These are phyloP conservation scores for Pichia nakasei DNA, from an alignment of 805 yeast genomes.

Conservation along the genomic window DNA sequence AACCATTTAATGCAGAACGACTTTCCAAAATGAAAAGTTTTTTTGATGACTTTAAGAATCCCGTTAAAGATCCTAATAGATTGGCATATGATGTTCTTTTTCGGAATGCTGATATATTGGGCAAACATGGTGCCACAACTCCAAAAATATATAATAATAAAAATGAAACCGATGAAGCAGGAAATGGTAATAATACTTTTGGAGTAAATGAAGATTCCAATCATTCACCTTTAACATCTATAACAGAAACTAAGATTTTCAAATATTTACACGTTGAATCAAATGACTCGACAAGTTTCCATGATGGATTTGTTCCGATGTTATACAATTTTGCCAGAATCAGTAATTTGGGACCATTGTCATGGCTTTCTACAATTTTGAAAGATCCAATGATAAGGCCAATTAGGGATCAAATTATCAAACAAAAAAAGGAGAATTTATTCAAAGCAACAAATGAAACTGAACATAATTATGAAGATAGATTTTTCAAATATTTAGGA, in stretches of 20 bases:
- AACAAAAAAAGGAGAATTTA: constrained; percentile 12
- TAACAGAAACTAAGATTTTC: background rate
- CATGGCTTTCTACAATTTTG: constrained; percentile 39
- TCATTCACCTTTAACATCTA: too few relatives aligned
- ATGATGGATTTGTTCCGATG: constrained; percentile 35
- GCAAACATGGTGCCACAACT: too few relatives aligned
- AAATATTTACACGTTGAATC: constrained; percentile 15
- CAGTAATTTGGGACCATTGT: constrained; percentile 43
- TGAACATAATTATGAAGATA: constrained; percentile 22
- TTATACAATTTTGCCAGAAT: constrained; percentile 32
- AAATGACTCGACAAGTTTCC: constrained; percentile 33
- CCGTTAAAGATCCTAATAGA: too few relatives aligned
- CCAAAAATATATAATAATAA: too few relatives aligned
- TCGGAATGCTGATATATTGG: too few relatives aligned
- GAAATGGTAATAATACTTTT: too few relatives aligned
- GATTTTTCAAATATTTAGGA: constrained; percentile 30
- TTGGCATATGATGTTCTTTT: too few relatives aligned
- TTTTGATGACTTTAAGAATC: background rate
- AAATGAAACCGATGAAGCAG: background rate
- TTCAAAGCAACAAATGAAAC: constrained; percentile 4
- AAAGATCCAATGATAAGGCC: constrained; percentile 35
- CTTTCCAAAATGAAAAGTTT: background rate
- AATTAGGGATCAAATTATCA: constrained; percentile 26
- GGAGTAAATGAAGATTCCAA: too few relatives aligned
- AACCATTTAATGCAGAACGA: background rate